These are phyloP conservation scores for Dioscorea zingiberensis DNA, from an alignment of 106 monocot species.

Conservation along the genomic window DNA sequence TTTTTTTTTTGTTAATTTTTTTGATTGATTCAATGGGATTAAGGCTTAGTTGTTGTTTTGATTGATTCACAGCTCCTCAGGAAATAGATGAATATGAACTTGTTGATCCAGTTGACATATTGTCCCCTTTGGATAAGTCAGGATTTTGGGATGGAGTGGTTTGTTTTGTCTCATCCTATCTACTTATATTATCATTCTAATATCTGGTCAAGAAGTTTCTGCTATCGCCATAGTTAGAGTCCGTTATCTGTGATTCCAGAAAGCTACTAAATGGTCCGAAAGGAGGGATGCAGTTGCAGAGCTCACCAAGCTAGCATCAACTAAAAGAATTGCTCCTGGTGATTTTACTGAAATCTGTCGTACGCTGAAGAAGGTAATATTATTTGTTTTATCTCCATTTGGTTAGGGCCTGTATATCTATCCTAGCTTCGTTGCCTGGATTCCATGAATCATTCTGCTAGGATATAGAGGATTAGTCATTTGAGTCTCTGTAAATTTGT, in stretches of 20 bases:
- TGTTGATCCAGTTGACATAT: conserved; percentile 97
- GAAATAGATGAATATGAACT: conserved; percentile 99
- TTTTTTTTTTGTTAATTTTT: too few species aligned
- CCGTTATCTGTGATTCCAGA: conserved; percentile 42
- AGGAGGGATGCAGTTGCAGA: conserved; percentile 97
- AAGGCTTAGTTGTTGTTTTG: too few species aligned
- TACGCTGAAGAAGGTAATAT: conserved; percentile 83
- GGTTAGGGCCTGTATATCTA: too few species aligned
- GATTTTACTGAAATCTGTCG: conserved; percentile 92
- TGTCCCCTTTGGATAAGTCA: conserved; percentile 84
- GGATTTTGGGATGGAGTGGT: conserved; percentile 99
- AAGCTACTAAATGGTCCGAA: conserved; percentile 99
- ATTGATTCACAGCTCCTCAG: conserved; percentile 69
- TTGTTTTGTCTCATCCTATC: conserved; percentile 14
- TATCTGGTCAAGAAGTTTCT: too few species aligned
- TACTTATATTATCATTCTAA: neutral
- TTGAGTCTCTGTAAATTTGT: too few species aligned
- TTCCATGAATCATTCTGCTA: too few species aligned
- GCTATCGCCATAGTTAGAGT: neutral
- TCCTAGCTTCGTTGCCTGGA: too few species aligned
- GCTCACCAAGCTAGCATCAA: conserved; percentile 83
- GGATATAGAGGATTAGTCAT: too few species aligned
- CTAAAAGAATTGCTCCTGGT: conserved; percentile 89
- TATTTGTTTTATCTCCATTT: neutral
- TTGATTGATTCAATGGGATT: too few species aligned